Base-by-base conservation (phyloP, 495 filamentous ascomycete genomes). In the Endocarpon pusillum region DNA sequence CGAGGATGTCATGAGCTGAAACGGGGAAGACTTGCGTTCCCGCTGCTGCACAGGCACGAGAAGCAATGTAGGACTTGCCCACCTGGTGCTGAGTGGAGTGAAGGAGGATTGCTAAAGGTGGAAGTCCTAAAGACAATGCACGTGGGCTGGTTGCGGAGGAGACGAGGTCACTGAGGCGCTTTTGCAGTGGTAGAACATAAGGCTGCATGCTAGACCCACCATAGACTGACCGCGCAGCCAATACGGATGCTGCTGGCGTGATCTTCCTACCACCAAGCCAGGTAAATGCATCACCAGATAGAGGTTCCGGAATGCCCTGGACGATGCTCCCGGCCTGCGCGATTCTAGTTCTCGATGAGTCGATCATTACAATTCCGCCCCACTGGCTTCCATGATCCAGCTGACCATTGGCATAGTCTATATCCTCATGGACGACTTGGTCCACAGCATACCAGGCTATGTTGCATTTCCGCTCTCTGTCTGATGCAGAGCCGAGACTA, bases 381-480 rank as follows among this genome's bases (percentile, higher is more conserved):
- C 89, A 97, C 8, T 68, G 53, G 26, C 81, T 71, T 17, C 75
- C 69, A 7, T 61, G 61, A 27, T 67, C 67, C 58, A 7, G 47
- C 41, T 3, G 44, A 45, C 72, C 70, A 27, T 64, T 61, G 24
- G 54, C 44, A n/a, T 75, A 67, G 44, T 71, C 72, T 21, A 69
- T 45, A 3, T 62, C 42, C 10, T 35, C 54, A n/a, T 64, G 59
- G 17, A 70, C 61, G 29, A 89, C 73, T 42, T 78, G 76, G 11
- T 78, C 74, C 21, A 94, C 73, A 32, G 66, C 75, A 55, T 93
- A 94, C 87, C 89, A 96, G 3, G 79, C 85, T 24, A 91, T 77
- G 12, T 50, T 57, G 20, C 48, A 31, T 41, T 10, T 45, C 44
- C 18, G 42, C 36, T 3, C 37, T 7, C 28, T 43, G 21, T 46